A percentile compares a stretch with the other conserved stretches of the same genome.
phyloP scores from a whole-genome alignment of 441 rosid species.

The Bocquillonia castaneifolia region DNA sequence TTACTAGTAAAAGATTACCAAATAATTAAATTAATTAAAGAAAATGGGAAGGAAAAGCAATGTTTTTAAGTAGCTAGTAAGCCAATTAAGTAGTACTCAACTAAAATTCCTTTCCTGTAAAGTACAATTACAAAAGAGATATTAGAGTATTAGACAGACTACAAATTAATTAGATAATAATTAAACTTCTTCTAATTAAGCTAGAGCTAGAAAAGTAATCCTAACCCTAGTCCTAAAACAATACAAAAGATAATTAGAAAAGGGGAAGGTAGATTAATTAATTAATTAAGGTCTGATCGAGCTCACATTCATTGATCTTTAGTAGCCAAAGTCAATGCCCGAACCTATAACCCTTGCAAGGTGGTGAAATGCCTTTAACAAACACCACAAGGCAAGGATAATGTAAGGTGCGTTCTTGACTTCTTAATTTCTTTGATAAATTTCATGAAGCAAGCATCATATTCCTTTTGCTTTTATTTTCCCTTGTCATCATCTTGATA shows the following conservation, averaged over 20 bases:
- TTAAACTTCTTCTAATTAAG: background rate
- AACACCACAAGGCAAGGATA: slow-evolving; percentile 40
- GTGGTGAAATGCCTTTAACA: slow-evolving; percentile 29
- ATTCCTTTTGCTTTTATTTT: background rate
- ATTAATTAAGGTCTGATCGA: background rate
- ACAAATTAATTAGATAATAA: background rate
- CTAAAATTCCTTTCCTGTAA: background rate
- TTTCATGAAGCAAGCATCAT: slow-evolving; percentile 7
- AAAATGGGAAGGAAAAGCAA: too few relatives aligned
- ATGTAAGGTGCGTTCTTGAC: slow-evolving; percentile 95
- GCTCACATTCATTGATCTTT: background rate
- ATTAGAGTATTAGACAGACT: too few relatives aligned
- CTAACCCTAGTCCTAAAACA: background rate
- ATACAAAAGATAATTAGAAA: background rate
- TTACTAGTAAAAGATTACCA: too few relatives aligned
- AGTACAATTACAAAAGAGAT: background rate
- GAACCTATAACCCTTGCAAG: slow-evolving; percentile 47
- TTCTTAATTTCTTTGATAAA: slow-evolving; percentile 63
- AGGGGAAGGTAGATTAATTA: background rate
- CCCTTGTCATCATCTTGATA: background rate
- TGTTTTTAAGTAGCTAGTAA: too few relatives aligned
- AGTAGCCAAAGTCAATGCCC: slow-evolving; percentile 81
- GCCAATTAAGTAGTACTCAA: background rate
- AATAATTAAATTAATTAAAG: too few relatives aligned
- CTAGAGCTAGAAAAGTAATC: background rate